Evolutionary conservation across 2,329 filamentous ascomycete genomes (phyloP), one percentile per base, ranked within the genome.

Genomic region (Nannizziopsis arthrosporioides): DNA sequence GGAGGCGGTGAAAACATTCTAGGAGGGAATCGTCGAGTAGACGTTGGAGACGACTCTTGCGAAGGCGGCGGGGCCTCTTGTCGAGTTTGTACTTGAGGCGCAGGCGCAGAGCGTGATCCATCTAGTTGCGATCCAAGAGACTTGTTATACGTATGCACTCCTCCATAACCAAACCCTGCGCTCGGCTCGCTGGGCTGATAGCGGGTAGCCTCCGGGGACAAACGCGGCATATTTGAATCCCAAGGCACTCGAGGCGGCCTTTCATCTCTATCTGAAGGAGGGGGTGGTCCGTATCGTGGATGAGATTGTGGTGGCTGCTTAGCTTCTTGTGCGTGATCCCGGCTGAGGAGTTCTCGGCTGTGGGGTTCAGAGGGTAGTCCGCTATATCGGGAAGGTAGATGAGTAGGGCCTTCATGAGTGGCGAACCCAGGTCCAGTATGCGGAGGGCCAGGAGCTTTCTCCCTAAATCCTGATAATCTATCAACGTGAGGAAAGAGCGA

Each of bases 91-190:
- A 63, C 48, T 0, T 64, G 62, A 36, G 62, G 36, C 5, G 48
- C 51, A n/a, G 51, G 12, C 56, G 57, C 15, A 57, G 53, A 63
- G 43, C 66, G 59, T 32, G 61, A 55, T 2, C 61, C 60, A 31
- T 59, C 59, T 8, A 63, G 51, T 49, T 68, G 66, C 5, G 66
- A 67, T 1, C 65, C 66, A 7, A 68, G 51, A 7, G 66, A 64
- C 48, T 68, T 69, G 8, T 63, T 64, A 52, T 68, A 68, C 50
- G 59, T 66, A 47, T 68, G 66, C 47, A 68, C 63, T 22, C 64
- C 61, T 10, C 66, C 64, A 45, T 67, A 68, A 0, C 64, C 65
- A 54, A 66, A 68, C 1, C 53, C 56, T 0, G 64, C 50, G 3
- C 53, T 55, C 3, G 60, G 39, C 32, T 68, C 65, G 5, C 59